Conservation (phyloP, 2,329 filamentous ascomycete species). For the Aspergillus persii region DNA sequence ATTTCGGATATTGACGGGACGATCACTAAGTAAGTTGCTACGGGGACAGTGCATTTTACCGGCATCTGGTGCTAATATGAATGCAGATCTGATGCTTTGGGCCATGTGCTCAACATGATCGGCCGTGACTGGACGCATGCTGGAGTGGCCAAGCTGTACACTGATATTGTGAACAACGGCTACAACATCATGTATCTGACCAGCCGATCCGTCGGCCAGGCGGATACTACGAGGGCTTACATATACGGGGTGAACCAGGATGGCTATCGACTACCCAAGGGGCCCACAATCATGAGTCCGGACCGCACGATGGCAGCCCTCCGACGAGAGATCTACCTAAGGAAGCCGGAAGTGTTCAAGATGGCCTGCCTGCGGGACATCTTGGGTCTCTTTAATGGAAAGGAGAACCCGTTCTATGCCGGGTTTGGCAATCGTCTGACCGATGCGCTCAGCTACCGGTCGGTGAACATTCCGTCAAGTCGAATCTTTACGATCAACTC, state of each 20-base stretch:
- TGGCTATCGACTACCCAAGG: constrained; percentile 77
- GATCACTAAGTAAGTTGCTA: constrained; percentile 73
- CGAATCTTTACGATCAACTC: constrained; percentile 99
- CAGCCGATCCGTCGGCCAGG: constrained; percentile 87
- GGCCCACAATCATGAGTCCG: constrained; percentile 91
- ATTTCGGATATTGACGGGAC: constrained; percentile 99
- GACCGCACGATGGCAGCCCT: constrained; percentile 93
- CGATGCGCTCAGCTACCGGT: constrained; percentile 92
- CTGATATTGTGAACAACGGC: constrained; percentile 89
- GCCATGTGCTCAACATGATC: constrained; percentile 94
- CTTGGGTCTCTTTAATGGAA: constrained; percentile 75
- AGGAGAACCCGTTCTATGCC: constrained; percentile 85
- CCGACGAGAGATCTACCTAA: constrained; percentile 85
- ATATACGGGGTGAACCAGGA: constrained; percentile 87
- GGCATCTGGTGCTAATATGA: constrained; percentile 16
- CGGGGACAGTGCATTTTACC: neutral
- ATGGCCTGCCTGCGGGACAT: constrained; percentile 98
- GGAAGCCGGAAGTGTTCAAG: constrained; percentile 98
- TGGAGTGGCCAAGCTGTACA: constrained; percentile 95
- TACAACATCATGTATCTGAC: constrained; percentile 99
- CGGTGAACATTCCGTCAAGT: constrained; percentile 89
- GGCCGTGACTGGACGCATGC: constrained; percentile 97
- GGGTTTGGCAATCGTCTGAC: constrained; percentile 96
- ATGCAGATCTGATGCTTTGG: constrained; percentile 73
- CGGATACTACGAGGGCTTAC: constrained; percentile 86